Evolutionary conservation across 805 yeast species (phyloP).

Genomic region (Debaryomyces maramus): DNA sequence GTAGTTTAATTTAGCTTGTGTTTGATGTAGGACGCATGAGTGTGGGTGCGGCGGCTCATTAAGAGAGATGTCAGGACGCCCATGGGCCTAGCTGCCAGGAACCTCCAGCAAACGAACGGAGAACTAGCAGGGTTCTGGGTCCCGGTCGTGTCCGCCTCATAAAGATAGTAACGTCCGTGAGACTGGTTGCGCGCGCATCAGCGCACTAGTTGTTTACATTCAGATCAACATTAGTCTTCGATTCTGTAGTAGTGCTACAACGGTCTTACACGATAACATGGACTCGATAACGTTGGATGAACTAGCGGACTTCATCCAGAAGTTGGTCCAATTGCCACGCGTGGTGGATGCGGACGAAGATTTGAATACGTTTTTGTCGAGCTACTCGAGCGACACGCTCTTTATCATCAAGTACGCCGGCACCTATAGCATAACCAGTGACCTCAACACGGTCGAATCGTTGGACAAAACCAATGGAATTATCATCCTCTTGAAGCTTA

Average conservation of each 20-base stretch:
- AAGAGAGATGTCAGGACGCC: too few relatives aligned
- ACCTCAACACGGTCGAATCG: conserved; percentile 7
- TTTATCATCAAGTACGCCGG: conserved; percentile 14
- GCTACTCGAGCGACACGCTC: conserved; percentile 21
- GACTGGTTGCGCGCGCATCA: not conserved
- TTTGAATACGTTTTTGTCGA: conserved; percentile 18
- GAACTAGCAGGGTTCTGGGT: too few relatives aligned
- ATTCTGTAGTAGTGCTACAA: too few relatives aligned
- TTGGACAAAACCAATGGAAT: conserved; percentile 16
- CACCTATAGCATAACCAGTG: conserved; percentile 10
- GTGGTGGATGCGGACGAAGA: conserved; percentile 6
- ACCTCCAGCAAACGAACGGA: too few relatives aligned
- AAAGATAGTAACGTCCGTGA: too few relatives aligned
- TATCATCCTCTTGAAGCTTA: conserved; percentile 45
- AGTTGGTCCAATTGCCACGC: conserved; percentile 9
- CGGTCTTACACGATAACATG: not conserved
- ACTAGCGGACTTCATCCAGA: conserved; percentile 4
- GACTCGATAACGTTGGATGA: conserved; percentile 3
- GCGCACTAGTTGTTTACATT: not conserved
- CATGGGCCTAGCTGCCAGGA: too few relatives aligned
- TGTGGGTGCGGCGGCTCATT: too few relatives aligned
- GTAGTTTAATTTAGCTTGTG: too few relatives aligned
- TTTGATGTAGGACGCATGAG: too few relatives aligned
- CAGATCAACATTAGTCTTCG: too few relatives aligned
- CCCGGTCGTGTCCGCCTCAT: too few relatives aligned